Base-by-base conservation (phyloP, 768 basidiomycete genomes). In the Myochromella boudieri region DNA sequence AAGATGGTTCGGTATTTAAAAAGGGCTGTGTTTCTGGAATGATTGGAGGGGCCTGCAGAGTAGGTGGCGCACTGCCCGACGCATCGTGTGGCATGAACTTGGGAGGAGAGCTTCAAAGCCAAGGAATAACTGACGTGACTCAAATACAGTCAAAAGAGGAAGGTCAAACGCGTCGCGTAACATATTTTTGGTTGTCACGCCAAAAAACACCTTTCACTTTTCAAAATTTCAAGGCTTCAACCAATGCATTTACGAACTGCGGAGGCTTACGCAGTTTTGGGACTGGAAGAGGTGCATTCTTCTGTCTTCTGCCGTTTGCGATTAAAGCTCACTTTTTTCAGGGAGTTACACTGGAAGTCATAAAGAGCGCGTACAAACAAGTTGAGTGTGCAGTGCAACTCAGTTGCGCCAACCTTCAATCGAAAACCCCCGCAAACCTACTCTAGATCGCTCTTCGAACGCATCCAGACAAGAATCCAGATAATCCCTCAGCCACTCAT, bases 391-490 rank as follows among this genome's bases (percentile, higher is more conserved):
- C n/a, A n/a, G n/a, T n/a, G n/a, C n/a, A n/a, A n/a, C n/a, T n/a
- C n/a, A n/a, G n/a, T n/a, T n/a, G n/a, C n/a, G n/a, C n/a, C n/a
- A n/a, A n/a, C 24, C 7, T 28, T 10, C 20, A 15, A 9, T 29
- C 17, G 38, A 18, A 48, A 7, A 25, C n/a, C 28, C 7, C 22
- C 28, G 33, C 2, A 11, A 17, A 32, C 11, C 21, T 44, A 18
- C 24, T 26, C 38, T 44, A 85, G 81, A 68, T 82, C 43, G 85
- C 85, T 4, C 68, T 87, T 18, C 73, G 73, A 15, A 84, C 80
- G 0, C 88, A 90, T 65, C 87, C 88, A 6, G 87, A 88, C 67
- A 89, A 88, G 68, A 88, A 88, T 48, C 81, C 74, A 0, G 75
- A 75, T 32, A 79, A 88, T 53, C 74, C 73, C 31, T 69, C 74